Conservation (phyloP, 257 asterid species). For the Solanum chmielewskii region DNA sequence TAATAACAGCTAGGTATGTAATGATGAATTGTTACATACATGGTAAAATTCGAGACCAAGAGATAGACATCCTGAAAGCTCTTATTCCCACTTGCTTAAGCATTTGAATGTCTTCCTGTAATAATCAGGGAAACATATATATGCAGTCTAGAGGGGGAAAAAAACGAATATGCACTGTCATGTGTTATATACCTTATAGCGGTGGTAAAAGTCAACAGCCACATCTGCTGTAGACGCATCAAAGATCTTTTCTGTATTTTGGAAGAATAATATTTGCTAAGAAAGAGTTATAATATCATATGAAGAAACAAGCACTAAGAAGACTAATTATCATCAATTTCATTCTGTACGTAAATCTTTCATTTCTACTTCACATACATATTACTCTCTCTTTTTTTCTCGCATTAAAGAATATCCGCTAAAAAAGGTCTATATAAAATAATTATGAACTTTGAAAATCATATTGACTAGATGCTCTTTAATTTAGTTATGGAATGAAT, state of each 20-base stretch:
- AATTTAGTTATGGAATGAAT: too few species aligned
- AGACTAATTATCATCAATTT: too few species aligned
- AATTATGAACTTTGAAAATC: too few species aligned
- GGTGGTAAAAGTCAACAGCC: constrained; percentile 18
- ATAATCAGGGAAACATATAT: background rate
- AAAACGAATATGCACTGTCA: background rate
- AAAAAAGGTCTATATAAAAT: too few species aligned
- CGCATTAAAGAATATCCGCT: too few species aligned
- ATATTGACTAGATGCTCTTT: too few species aligned
- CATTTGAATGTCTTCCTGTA: constrained; percentile 9
- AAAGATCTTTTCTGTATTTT: constrained; percentile 12
- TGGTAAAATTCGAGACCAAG: constrained; percentile 31
- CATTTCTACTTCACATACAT: too few species aligned
- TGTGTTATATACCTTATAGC: constrained; percentile 9
- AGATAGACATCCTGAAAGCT: constrained; percentile 21
- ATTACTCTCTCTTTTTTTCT: too few species aligned
- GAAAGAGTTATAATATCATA: too few species aligned
- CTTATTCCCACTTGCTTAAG: constrained; percentile 3
- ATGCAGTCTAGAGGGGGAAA: background rate
- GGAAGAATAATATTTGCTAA: background rate
- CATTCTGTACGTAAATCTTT: too few species aligned
- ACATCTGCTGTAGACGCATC: constrained; percentile 16
- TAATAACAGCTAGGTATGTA: background rate
- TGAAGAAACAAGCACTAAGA: too few species aligned
- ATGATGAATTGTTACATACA: background rate